Percentiles rank a stretch among this genome's conserved stretches.
Evolutionary conservation across 2,329 filamentous ascomycete species (phyloP).

Genomic region (Botrytis hyacinthi): DNA sequence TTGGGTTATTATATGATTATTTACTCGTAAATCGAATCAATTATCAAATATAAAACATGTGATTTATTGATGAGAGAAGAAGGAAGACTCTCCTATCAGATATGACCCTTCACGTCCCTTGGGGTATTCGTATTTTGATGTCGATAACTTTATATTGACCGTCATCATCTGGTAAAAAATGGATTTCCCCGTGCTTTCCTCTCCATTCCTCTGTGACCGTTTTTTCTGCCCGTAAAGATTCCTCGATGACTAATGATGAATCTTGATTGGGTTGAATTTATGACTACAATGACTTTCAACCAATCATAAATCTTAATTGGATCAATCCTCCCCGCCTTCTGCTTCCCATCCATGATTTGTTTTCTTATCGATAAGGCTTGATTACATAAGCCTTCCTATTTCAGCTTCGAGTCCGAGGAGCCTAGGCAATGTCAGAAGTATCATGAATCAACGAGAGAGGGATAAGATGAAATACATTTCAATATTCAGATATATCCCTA

Average conservation of each 20-base stretch:
- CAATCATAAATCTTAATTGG: not conserved
- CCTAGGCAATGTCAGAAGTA: not conserved
- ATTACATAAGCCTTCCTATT: not conserved
- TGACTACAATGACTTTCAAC: too few relatives aligned
- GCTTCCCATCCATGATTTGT: not conserved
- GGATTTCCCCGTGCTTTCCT: too few relatives aligned
- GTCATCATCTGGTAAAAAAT: not conserved
- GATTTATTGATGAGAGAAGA: not conserved
- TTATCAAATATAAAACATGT: not conserved
- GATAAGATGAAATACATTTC: not conserved
- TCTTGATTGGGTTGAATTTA: not conserved
- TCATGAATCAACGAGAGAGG: not conserved
- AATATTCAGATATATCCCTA: not conserved
- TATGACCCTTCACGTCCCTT: not conserved
- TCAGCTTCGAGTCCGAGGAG: not conserved
- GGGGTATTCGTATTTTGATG: not conserved
- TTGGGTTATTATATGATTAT: not conserved
- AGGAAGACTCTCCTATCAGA: not conserved
- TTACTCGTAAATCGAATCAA: not conserved
- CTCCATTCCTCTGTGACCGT: not conserved
- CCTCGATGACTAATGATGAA: not conserved
- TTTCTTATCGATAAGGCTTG: slow-evolving; percentile 3
- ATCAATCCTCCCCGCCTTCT: not conserved
- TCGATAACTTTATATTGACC: not conserved
- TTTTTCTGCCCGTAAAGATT: not conserved